Percentiles rank a stretch among this genome's conserved stretches.
Evolutionary conservation across 768 basidiomycete species (phyloP).

Genomic region (Boletus bicolor): DNA sequence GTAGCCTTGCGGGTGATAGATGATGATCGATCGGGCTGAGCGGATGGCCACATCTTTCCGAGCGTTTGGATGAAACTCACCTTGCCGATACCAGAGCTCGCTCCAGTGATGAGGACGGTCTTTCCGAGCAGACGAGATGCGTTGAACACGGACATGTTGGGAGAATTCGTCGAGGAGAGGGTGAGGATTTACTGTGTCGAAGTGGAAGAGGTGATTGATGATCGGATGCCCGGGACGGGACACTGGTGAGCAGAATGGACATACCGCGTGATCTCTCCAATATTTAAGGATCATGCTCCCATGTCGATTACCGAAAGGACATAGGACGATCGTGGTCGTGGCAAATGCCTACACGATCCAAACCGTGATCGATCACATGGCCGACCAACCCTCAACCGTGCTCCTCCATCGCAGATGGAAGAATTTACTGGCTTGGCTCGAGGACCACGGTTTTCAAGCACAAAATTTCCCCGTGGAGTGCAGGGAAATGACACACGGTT

Average conservation of each 20-base stretch:
- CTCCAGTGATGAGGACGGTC: constrained; percentile 86
- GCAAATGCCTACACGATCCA: not conserved
- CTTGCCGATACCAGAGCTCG: constrained; percentile 87
- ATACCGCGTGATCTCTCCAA: constrained; percentile 4
- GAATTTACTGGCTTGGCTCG: constrained; percentile 52
- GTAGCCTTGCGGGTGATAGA: constrained; percentile 55
- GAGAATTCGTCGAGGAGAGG: not conserved
- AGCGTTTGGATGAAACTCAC: constrained; percentile 41
- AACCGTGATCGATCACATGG: not conserved
- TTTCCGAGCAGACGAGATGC: constrained; percentile 77
- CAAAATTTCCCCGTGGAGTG: constrained; percentile 48
- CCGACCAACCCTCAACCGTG: not conserved
- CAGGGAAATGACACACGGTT: constrained; percentile 50
- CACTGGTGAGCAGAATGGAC: not conserved
- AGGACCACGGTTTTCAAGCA: constrained; percentile 45
- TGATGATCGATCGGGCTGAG: not conserved
- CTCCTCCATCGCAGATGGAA: constrained; percentile 37
- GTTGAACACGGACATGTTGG: constrained; percentile 76
- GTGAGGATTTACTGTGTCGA: not conserved
- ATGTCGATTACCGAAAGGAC: not conserved
- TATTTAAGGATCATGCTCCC: not conserved
- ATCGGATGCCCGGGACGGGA: constrained; percentile 6
- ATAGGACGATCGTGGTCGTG: not conserved
- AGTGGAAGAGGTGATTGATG: not conserved
- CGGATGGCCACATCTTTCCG: not conserved